These are phyloP conservation scores for Prosopis cineraria DNA, from an alignment of 306 rosid genomes.

Conservation along the genomic window DNA sequence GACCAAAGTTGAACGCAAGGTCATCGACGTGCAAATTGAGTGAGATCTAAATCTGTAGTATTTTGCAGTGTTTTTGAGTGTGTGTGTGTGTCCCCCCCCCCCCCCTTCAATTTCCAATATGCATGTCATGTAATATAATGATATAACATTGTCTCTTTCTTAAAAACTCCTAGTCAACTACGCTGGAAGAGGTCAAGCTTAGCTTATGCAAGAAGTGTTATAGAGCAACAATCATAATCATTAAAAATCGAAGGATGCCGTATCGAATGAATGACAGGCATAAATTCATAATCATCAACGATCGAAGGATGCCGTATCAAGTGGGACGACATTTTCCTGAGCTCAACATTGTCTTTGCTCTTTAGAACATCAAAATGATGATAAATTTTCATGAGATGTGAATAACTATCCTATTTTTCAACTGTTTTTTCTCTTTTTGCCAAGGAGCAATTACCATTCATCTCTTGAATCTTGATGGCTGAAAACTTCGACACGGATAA, in stretches of 20 bases:
- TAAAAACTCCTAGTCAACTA: background rate
- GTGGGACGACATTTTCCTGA: background rate
- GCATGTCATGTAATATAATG: too few species aligned
- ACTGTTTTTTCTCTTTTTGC: background rate
- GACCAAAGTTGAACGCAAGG: slow-evolving; percentile 72
- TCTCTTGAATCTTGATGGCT: background rate
- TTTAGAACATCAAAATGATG: background rate
- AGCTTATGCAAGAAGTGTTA: background rate
- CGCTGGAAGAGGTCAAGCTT: background rate
- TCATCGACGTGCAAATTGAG: slow-evolving; percentile 64
- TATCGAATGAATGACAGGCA: too few species aligned
- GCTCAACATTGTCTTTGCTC: too few species aligned
- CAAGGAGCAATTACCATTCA: slow-evolving; percentile 15
- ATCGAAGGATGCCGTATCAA: background rate
- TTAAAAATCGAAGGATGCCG: background rate
- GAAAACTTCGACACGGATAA: background rate
- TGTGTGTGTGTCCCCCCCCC: too few species aligned
- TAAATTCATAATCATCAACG: too few species aligned
- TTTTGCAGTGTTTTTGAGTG: background rate
- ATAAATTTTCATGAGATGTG: background rate
- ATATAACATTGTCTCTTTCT: background rate
- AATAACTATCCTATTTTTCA: background rate
- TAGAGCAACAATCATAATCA: background rate
- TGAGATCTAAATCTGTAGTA: slow-evolving; percentile 23
- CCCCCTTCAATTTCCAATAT: too few species aligned